phyloP scores from a whole-genome alignment of 371 early-diverging fungal genomes.

The Mucor circinelloides region DNA sequence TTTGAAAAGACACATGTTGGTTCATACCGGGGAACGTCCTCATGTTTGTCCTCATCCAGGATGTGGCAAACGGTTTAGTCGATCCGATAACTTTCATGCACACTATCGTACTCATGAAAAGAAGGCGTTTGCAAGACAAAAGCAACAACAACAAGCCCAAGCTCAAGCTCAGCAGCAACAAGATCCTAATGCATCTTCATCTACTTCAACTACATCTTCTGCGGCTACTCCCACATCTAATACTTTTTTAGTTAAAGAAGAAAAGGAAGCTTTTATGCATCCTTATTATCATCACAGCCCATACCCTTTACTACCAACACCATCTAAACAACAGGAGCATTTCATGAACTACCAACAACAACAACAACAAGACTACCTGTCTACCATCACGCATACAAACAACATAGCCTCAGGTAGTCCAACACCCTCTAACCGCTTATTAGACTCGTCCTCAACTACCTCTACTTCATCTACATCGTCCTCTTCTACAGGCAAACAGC shows the following conservation, averaged over 20 bases:
- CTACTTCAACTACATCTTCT: slow-evolving; percentile 2
- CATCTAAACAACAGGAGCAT: slow-evolving; percentile 10
- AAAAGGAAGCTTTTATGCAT: slow-evolving; percentile 8
- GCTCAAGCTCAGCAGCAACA: slow-evolving; percentile 13
- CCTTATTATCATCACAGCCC: slow-evolving; percentile 16
- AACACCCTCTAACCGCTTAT: background rate
- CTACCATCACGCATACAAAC: background rate
- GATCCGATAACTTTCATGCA: slow-evolving; percentile 76
- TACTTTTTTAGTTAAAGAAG: slow-evolving; percentile 13
- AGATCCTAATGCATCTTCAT: background rate
- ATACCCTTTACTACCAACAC: slow-evolving; percentile 23
- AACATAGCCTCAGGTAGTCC: background rate
- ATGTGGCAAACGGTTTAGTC: slow-evolving; percentile 76
- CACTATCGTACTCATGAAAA: slow-evolving; percentile 61
- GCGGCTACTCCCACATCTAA: slow-evolving; percentile 1
- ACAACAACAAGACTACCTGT: background rate
- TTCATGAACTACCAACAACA: slow-evolving; percentile 12
- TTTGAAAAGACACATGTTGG: slow-evolving; percentile 79
- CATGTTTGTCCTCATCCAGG: slow-evolving; percentile 67
- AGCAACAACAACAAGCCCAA: slow-evolving; percentile 17
- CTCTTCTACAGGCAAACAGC: slow-evolving; percentile 10
- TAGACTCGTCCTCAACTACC: background rate
- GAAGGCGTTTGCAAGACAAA: slow-evolving; percentile 39
- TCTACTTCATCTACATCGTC: slow-evolving; percentile 9
- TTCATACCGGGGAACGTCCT: slow-evolving; percentile 70